Conservation (phyloP, 2,329 filamentous ascomycete genomes). For the Ascomycota sp. region DNA sequence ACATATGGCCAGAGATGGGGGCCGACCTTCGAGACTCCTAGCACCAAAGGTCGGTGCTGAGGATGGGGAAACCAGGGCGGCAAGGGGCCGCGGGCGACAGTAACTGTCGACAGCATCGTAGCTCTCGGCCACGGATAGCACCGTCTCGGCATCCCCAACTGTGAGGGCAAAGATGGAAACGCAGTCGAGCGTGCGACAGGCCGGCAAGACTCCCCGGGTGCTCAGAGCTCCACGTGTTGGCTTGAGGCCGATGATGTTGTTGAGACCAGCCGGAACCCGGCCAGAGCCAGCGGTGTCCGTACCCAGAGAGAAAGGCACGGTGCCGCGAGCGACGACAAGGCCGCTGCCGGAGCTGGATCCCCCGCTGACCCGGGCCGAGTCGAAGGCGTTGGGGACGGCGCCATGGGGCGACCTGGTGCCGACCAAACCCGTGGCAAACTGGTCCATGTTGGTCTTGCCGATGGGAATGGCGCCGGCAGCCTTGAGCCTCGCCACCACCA, state of each 20-base stretch:
- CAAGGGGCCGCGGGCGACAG: slow-evolving; percentile 18
- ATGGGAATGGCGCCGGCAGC: slow-evolving; percentile 33
- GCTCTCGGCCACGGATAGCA: slow-evolving; percentile 26
- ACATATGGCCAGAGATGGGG: slow-evolving; percentile 18
- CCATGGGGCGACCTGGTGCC: slow-evolving; percentile 41
- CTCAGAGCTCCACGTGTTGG: slow-evolving; percentile 33
- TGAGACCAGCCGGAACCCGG: slow-evolving; percentile 30
- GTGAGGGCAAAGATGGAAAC: slow-evolving; percentile 31
- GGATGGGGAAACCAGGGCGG: background rate
- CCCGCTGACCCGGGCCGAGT: slow-evolving; percentile 17
- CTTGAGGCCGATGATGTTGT: slow-evolving; percentile 29
- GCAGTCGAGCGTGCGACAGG: slow-evolving; percentile 36
- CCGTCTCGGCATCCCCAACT: slow-evolving; percentile 24
- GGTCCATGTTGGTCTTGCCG: slow-evolving; percentile 40
- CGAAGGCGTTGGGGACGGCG: slow-evolving; percentile 30
- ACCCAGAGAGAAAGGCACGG: slow-evolving; percentile 34
- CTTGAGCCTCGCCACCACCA: slow-evolving; percentile 26
- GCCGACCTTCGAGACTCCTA: slow-evolving; percentile 3
- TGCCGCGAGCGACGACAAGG: slow-evolving; percentile 29
- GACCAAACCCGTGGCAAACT: slow-evolving; percentile 41
- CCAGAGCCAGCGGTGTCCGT: slow-evolving; percentile 36
- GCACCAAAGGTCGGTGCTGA: slow-evolving; percentile 11
- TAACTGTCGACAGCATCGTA: slow-evolving; percentile 29
- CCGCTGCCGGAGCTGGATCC: slow-evolving; percentile 38
- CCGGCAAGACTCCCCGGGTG: slow-evolving; percentile 27